Evolutionary conservation across 2,329 filamentous ascomycete genomes (phyloP), one percentile per base, ranked within the genome.

Genomic region (Colletotrichum agaves): DNA sequence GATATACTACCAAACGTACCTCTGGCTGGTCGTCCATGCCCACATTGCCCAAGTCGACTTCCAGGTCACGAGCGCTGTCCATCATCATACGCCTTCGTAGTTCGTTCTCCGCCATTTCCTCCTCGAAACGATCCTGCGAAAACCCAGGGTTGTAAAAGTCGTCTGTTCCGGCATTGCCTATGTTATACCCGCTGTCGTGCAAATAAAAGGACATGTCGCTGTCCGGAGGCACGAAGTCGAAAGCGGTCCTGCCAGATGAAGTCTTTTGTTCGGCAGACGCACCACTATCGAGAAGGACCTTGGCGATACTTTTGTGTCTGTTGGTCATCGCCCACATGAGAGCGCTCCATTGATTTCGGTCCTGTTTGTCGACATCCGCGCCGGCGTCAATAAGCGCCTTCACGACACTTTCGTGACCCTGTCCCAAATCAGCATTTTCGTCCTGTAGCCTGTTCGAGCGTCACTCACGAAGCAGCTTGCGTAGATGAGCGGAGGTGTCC

Each of bases 261-360:
- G 96, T 98, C 78, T 97, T 97, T 72, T 97, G 92, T 74, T 98
- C 95, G 3, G 94, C 91, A n/a, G 94, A 97, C 19, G 96, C 96
- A 15, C 94, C 94, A 74, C 96, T 93, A 77, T 99, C 95, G 37
- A 99, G 87, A 15, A 99, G 83, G 11, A 94, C 85, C 79, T 98
- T 98, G 39, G 95, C 94, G 72, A 99, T 99, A 53, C 90, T 90
- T 80, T 98, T 98, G 80, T 99, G 96, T 64, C 94, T 85, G 79
- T 99, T 99, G 63, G 96, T 99, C 93, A 98, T 98, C 56, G 96
- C 95, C 96, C 96, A 99, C 94, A 99, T 99, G 69, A 99, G 85
- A 13, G 96, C 93, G 74, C 93, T 98, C 96, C 96, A 99, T 76
- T 97, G 91, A 76, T 98, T 98, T 70, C 91, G 92, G 77, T 99